Conservation (phyloP, 2,329 filamentous ascomycete species). For the Fusarium buharicum region DNA sequence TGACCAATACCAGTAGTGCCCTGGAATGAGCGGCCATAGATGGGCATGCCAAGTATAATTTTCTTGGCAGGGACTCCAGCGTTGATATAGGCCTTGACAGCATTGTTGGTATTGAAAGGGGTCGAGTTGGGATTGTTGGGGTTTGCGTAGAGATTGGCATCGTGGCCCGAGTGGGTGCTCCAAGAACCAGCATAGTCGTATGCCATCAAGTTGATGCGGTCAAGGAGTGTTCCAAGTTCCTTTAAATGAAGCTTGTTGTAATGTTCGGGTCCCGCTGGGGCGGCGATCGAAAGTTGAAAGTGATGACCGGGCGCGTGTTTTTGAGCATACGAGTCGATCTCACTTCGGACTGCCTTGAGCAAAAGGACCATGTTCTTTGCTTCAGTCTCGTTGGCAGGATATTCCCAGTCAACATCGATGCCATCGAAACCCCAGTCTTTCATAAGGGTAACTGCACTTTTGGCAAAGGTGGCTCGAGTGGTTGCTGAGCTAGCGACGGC, state of each 20-base stretch:
- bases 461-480: constrained; percentile 72
- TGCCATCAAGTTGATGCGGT: constrained; percentile 73
- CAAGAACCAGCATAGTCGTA: constrained; percentile 80
- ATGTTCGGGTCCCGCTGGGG: constrained; percentile 59
- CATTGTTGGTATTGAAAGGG: constrained; percentile 73
- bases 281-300: constrained; percentile 63
- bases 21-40: constrained; percentile 79
- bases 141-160: constrained; percentile 74
- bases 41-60: constrained; percentile 79
- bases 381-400: constrained; percentile 50
- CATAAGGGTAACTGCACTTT: constrained; percentile 73
- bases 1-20: constrained; percentile 44
- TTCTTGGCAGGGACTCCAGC: constrained; percentile 71
- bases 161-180: constrained; percentile 70
- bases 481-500: constrained; percentile 69
- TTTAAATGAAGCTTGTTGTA: constrained; percentile 60
- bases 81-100: constrained; percentile 71
- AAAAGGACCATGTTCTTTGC: constrained; percentile 56
- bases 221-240: constrained; percentile 59
- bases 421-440: constrained; percentile 73
- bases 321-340: constrained; percentile 59
- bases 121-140: constrained; percentile 65
- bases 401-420: constrained; percentile 56
- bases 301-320: constrained; percentile 54
- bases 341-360: constrained; percentile 54